These are phyloP conservation scores for Phylloporus arenicola DNA, from an alignment of 768 basidiomycete species.

Conservation along the genomic window DNA sequence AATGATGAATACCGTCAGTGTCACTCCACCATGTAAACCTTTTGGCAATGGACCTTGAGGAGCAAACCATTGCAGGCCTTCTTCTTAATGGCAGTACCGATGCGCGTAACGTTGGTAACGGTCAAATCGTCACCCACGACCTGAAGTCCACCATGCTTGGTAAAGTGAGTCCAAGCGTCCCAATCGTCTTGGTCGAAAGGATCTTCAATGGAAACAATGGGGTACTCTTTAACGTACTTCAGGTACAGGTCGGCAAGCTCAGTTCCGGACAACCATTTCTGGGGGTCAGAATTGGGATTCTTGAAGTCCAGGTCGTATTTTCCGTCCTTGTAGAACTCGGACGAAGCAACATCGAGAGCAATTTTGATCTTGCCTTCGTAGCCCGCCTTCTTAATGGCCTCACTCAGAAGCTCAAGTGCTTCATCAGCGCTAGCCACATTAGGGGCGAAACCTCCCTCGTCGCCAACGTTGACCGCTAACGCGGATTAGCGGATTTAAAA, in stretches of 20 bases:
- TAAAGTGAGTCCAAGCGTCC: conserved; percentile 97
- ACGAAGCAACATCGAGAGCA: conserved; percentile 96
- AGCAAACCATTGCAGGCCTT: conserved; percentile 99
- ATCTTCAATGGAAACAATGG: conserved; percentile 93
- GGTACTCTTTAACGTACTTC: conserved; percentile 84
- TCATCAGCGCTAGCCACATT: conserved; percentile 97
- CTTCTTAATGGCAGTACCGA: conserved; percentile 99
- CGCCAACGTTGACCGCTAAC: conserved; percentile 95
- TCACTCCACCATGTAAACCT: not conserved
- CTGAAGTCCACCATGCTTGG: conserved; percentile 70
- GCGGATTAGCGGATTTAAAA: conserved; percentile 2
- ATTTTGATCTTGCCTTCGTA: conserved; percentile 99
- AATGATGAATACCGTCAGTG: conserved; percentile 1
- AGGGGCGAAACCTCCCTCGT: conserved; percentile 99
- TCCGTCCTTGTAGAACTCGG: conserved; percentile 99
- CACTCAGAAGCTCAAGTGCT: conserved; percentile 89
- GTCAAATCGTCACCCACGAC: conserved; percentile 96
- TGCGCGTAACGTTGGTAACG: conserved; percentile 94
- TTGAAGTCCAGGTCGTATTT: conserved; percentile 99
- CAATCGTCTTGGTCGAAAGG: conserved; percentile 99
- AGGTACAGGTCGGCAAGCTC: conserved; percentile 94
- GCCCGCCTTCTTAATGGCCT: conserved; percentile 97
- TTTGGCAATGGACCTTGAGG: conserved; percentile 60
- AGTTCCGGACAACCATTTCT: conserved; percentile 90
- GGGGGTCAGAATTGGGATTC: conserved; percentile 97